Conservation (phyloP, 1,139 yeast genomes). For the Saccharomycopsis hybrid region DNA sequence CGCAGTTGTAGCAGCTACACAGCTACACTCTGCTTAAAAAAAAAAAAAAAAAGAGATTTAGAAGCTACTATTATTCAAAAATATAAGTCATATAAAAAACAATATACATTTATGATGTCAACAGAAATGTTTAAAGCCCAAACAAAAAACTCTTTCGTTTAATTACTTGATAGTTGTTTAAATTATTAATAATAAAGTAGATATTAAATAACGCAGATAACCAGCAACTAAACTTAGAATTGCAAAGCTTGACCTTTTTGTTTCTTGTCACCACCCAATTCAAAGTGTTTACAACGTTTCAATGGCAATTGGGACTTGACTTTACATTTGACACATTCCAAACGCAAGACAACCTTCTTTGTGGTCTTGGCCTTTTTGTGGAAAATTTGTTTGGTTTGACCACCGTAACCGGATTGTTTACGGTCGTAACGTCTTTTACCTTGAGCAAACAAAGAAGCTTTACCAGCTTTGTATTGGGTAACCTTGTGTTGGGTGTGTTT, state of each 20-base stretch:
- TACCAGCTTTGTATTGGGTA: conserved; percentile 99
- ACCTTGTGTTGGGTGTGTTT: conserved; percentile 99
- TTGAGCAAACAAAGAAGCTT: conserved; percentile 98
- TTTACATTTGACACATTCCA: conserved; percentile 98
- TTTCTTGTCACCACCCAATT: conserved; percentile 99
- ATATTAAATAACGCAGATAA: not conserved
- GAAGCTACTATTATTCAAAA: too few species aligned
- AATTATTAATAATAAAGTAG: too few species aligned
- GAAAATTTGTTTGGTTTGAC: conserved; percentile 99
- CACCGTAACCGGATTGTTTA: conserved; percentile 99
- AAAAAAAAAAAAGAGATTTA: too few species aligned
- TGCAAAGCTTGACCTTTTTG: conserved; percentile 99
- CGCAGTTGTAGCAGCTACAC: too few species aligned
- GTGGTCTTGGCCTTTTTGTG: conserved; percentile 99
- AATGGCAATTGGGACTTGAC: conserved; percentile 96
- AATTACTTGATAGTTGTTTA: too few species aligned
- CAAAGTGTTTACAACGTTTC: conserved; percentile 99
- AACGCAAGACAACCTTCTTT: conserved; percentile 99
- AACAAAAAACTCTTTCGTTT: too few species aligned
- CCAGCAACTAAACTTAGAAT: conserved; percentile 47
- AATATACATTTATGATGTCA: too few species aligned
- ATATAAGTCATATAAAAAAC: too few species aligned
- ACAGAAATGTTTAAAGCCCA: too few species aligned
- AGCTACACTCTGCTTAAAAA: too few species aligned
- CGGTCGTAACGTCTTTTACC: conserved; percentile 99